Evolutionary conservation across 495 filamentous ascomycete species (phyloP).

Genomic region (Daldinia grandis): DNA sequence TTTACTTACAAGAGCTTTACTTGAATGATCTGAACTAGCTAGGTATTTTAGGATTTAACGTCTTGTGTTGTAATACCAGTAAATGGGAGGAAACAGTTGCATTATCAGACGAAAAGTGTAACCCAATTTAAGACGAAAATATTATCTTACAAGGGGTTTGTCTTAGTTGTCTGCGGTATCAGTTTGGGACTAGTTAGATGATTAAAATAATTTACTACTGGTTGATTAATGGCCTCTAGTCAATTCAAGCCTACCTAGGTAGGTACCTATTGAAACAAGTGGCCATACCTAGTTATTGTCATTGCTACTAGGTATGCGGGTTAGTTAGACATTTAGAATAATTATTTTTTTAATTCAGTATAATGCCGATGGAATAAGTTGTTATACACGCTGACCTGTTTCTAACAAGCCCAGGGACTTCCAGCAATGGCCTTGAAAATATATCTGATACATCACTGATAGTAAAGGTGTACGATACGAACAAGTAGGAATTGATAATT

Average conservation of each 20-base stretch:
- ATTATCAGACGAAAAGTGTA: background rate
- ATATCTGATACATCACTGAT: too few species aligned
- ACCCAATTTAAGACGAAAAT: background rate
- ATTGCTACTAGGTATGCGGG: too few species aligned
- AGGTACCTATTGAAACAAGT: too few species aligned
- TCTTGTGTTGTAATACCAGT: background rate
- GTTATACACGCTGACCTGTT: background rate
- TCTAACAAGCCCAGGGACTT: background rate
- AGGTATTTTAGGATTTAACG: background rate
- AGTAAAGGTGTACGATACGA: background rate
- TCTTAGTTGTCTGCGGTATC: background rate
- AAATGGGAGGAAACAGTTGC: background rate
- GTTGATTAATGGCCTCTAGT: too few species aligned
- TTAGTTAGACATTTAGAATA: too few species aligned
- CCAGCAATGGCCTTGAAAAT: background rate
- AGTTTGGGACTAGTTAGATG: background rate
- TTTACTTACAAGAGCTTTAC: background rate
- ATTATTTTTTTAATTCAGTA: too few species aligned
- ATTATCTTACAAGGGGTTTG: background rate
- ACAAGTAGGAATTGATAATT: background rate
- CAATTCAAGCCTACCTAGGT: too few species aligned
- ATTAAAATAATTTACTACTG: too few species aligned
- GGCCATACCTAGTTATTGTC: too few species aligned
- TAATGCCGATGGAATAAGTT: background rate
- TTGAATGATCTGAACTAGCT: background rate